phyloP scores from a whole-genome alignment of 495 filamentous ascomycete genomes.

The Talaromyces borbonicus region DNA sequence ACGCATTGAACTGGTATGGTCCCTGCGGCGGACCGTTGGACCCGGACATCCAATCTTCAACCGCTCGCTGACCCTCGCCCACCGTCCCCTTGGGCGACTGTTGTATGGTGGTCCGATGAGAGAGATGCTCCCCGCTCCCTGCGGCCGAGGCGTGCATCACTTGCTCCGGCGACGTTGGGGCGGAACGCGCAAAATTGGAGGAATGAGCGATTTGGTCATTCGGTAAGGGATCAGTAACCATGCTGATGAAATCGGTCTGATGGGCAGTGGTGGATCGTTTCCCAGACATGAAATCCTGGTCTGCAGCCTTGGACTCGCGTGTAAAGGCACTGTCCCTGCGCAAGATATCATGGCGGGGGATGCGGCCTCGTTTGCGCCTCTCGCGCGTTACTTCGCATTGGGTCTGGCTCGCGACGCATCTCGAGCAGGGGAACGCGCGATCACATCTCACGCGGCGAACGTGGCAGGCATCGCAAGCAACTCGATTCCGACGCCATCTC shows the following conservation, averaged over 20 bases:
- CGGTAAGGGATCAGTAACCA: conserved; percentile 4
- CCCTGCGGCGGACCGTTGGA: conserved; percentile 6
- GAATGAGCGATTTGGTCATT: neutral
- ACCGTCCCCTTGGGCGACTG: conserved; percentile 9
- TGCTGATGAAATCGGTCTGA: conserved; percentile 5
- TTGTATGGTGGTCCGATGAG: conserved; percentile 14
- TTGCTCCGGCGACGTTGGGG: neutral
- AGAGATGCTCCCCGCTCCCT: conserved; percentile 25
- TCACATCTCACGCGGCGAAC: conserved; percentile 39
- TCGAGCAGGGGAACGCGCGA: conserved; percentile 37
- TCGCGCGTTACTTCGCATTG: conserved; percentile 38
- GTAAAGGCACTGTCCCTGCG: conserved; percentile 4
- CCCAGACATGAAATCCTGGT: conserved; percentile 9
- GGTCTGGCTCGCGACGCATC: conserved; percentile 34
- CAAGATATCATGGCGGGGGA: conserved; percentile 18
- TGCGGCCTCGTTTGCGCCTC: conserved; percentile 35
- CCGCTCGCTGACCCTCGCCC: conserved; percentile 6
- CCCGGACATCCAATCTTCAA: conserved; percentile 9
- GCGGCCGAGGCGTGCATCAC: conserved; percentile 14
- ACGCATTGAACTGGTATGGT: neutral
- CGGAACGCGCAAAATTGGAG: conserved; percentile 2
- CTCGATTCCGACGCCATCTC: conserved; percentile 37
- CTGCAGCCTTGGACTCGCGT: neutral
- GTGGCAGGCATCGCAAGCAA: conserved; percentile 39
- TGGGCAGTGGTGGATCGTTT: conserved; percentile 5